Conservation (phyloP, 2,329 filamentous ascomycete genomes). For the Microdochium paspali region DNA sequence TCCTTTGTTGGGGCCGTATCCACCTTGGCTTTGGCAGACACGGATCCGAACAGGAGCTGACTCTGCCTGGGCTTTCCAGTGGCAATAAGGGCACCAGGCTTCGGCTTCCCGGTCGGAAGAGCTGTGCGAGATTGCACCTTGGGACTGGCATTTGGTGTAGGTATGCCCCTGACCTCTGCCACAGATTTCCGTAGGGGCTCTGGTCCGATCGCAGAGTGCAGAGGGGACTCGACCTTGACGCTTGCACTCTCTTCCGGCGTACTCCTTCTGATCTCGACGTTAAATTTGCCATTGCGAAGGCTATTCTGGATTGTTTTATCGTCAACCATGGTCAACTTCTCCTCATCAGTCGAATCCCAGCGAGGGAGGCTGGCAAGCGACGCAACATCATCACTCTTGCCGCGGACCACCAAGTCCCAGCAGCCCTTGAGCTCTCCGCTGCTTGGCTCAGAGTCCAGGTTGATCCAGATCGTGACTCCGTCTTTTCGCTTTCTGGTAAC, state of each 20-base stretch:
- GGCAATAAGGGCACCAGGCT: conserved; percentile 17
- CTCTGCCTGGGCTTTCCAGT: conserved; percentile 31
- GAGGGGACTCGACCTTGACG: conserved; percentile 12
- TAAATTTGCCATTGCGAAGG: conserved; percentile 25
- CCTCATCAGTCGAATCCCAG: conserved; percentile 45
- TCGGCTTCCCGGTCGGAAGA: conserved; percentile 26
- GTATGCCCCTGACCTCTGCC: conserved; percentile 38
- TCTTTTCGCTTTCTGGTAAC: conserved; percentile 75
- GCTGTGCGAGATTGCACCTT: conserved; percentile 26
- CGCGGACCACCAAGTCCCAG: conserved; percentile 85
- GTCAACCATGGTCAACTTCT: conserved; percentile 23
- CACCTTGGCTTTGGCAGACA: conserved; percentile 11
- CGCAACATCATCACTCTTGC: conserved; percentile 82
- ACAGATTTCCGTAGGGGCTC: conserved; percentile 28
- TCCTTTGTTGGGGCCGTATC: conserved; percentile 19
- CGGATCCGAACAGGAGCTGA: conserved; percentile 33
- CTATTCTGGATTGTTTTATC: conserved; percentile 28
- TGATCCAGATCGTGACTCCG: conserved; percentile 90
- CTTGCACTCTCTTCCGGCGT: conserved; percentile 6
- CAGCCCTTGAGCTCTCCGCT: conserved; percentile 81
- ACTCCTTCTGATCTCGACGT: conserved; percentile 30
- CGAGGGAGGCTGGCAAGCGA: conserved; percentile 54
- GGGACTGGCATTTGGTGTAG: conserved; percentile 49
- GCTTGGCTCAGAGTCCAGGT: conserved; percentile 74
- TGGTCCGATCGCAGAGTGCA: background rate